These are phyloP conservation scores for Neospermospora avenae DNA, from an alignment of 2,329 filamentous ascomycete species.

Conservation along the genomic window DNA sequence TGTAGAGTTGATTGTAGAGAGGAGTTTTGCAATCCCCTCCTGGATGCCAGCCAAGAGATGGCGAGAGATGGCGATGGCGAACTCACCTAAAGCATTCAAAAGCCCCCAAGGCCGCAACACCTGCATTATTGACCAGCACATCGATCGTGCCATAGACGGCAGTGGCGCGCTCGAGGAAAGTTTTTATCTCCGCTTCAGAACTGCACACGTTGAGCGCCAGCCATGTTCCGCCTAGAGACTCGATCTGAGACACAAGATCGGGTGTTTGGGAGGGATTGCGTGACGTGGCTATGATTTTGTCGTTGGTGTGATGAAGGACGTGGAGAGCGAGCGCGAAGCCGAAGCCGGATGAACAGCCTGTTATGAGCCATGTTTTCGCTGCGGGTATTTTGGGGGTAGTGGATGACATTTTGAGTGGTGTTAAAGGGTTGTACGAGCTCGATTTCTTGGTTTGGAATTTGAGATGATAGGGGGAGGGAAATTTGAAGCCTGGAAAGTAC, in stretches of 20 bases:
- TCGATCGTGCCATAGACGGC: neutral
- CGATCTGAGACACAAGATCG: constrained; percentile 27
- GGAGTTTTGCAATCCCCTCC: too few species aligned
- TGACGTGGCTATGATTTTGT: constrained; percentile 47
- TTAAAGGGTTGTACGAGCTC: neutral
- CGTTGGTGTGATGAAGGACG: constrained; percentile 39
- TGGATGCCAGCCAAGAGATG: too few species aligned
- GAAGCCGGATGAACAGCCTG: constrained; percentile 25
- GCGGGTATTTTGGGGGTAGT: neutral
- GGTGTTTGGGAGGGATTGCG: constrained; percentile 31
- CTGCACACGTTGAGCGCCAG: constrained; percentile 23
- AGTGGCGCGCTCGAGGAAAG: neutral
- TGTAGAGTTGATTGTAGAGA: too few species aligned
- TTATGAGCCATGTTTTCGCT: constrained; percentile 21
- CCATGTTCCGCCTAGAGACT: constrained; percentile 28
- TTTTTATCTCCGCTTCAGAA: constrained; percentile 11
- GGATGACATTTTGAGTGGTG: neutral
- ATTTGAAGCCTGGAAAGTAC: too few species aligned
- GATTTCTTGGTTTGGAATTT: too few species aligned
- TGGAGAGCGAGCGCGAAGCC: constrained; percentile 22
- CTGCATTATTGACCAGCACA: neutral
- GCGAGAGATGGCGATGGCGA: too few species aligned
- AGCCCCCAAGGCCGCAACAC: neutral
- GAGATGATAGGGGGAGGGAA: too few species aligned
- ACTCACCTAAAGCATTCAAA: neutral